Evolutionary conservation across 2,329 filamentous ascomycete species (phyloP), one percentile per base, ranked within the genome.

Genomic region (Lecanicillium sp.): DNA sequence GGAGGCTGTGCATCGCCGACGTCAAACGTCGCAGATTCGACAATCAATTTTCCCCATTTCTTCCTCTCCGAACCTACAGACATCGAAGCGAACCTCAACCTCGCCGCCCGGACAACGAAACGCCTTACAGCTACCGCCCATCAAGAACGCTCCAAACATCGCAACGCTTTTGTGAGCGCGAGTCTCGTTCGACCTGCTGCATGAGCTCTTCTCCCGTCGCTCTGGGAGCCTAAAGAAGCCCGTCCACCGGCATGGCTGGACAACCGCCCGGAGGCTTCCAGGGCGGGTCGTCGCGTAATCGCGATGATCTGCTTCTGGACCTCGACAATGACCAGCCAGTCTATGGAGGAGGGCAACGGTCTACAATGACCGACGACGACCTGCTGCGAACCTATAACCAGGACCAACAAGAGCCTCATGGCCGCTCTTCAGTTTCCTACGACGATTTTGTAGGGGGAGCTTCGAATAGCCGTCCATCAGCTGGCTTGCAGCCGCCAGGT

Each of bases 391-490:
- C 78, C 48, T 89, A 86, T 64, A 75, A 83, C 53, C 78, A 83
- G 55, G 73, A 85, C 53, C 71, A 78, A 46, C 76, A 85, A 48
- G 67, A 73, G 50, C 66, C 73, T 33, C 74, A 75, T 45, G 51
- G 78, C 41, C 83, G 90, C 49, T 85, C 88, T 37, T 95, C 89
- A 18, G 80, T 90, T 37, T 94, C 88, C 42, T 95, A 95, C 63
- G 90, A 95, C 70, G 84, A 92, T 53, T 96, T 95, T 59, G 82
- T 96, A 45, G 90, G 90, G 47, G 79, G 70, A 35, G 67, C 69
- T 58, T 68, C 16, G 59, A 68, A 33, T 60, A 61, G 38, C 65
- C 64, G 48, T 62, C 67, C 30, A 42, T 43, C 41, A 37, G 39
- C 41, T 43, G 4, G 43, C 35, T 29, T 43, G 42, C 13, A 40